Evolutionary conservation across 306 rosid genomes (phyloP), one percentile per base, ranked within the genome.

Genomic region (Prunus campanulata): DNA sequence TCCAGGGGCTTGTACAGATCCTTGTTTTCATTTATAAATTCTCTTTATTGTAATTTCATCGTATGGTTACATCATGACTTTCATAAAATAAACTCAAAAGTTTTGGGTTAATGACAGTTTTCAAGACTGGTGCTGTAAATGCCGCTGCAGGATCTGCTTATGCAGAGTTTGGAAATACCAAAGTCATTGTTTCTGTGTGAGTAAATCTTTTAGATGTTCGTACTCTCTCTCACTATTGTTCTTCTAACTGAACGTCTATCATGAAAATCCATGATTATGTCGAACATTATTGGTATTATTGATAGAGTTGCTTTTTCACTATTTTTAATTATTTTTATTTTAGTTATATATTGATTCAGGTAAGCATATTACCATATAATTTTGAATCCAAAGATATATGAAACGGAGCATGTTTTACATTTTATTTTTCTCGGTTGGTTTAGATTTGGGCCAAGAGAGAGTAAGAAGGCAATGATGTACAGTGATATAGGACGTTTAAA

Each of bases 381-480:
- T 46, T 62, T 59, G 32, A 11, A 48, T 52, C 52, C 66, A 27
- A 46, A 66, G 9, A 18, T 20, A 60, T 47, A 62, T 3, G 6
- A 35, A 63, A 56, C 35, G 11, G 32, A 78, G 1, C 18, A 9
- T 47, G 15, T 18, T 62, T 44, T 35, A 24, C 29, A 11, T 44
- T 72, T 25, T 39, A 42, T 57, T 11, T 18, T 24, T 46, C 9
- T 82, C 74, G 54, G 46, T 81, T 63, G 70, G 32, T 77, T 71
- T 78, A 95, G 97, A 75, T 95, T 95, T 79, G 99, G 99, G 70
- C 99, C 99, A 20, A 91, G 98, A 77, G 99, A 95, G 88, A 95
- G 99, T 78, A 95, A 92, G 89, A 95, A 95, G 78, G 98, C 99
- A 19, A 90, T 91, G 97, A 71, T 86, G 93, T 95, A 91, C 84